Base-by-base conservation (phyloP, 441 rosid genomes). In the Brassica balearica region DNA sequence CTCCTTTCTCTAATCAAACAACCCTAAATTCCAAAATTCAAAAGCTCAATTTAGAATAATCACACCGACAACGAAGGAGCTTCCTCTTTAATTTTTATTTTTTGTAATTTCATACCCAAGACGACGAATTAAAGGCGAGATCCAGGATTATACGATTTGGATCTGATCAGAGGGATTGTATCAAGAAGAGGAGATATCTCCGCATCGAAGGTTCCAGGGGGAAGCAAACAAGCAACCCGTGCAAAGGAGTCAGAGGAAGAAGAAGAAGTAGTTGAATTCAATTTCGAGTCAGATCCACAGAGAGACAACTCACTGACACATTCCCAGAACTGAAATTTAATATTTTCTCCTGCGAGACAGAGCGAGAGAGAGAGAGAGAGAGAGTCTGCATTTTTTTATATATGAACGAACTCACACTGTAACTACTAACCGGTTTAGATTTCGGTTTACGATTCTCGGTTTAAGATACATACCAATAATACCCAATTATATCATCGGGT, bases 261-360 rank as follows among this genome's bases (percentile, higher is more conserved):
- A 38, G 60, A 77, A 62, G 38, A 68, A 73, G 74, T 68, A 68
- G 75, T 19, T 53, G 12, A 79, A 79, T 69, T 71, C 0, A 80
- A 80, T 75, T 32, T 3, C 8, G 74, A 72, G 68, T 74, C 82
- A 79, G 82, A 81, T 81, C 82, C 34, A 23, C 25, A 72, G 22
- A 59, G 66, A 76, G 77, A 81, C 80, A 51, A 77, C 63, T 75
- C 76, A 75, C 76, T 80, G 83, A 75, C 76, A 75, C 76, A 75
- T 71, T 75, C 62, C 73, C 80, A 46, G 64, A 53, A 63, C 41
- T 2, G 19, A 38, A 55, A 23, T 41, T 10, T 43, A 43, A 43
- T 43, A 63, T 32, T 62, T 20, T 43, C 43, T 19, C 56, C 27
- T 65, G 56, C 64, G 7, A 27, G 32, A 27, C 32, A 27, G 32